Conservation (phyloP, 2,329 filamentous ascomycete genomes). For the Botrytis aclada region DNA sequence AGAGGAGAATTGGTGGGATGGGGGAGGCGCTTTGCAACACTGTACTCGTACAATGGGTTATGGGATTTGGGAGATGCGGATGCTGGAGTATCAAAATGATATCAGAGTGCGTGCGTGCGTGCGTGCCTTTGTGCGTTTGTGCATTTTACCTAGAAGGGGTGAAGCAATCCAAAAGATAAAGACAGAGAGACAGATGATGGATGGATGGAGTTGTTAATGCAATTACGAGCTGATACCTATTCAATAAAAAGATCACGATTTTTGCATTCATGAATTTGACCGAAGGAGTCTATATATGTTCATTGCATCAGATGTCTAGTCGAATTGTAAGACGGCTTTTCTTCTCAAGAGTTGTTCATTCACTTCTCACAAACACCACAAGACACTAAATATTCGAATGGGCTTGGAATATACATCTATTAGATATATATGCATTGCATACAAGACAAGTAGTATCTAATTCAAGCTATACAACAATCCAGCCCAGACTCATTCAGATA, state of each 20-base stretch:
- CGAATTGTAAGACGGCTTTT: neutral
- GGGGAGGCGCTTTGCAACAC: neutral
- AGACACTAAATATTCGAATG: neutral
- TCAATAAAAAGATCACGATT: neutral
- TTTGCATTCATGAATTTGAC: neutral
- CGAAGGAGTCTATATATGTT: neutral
- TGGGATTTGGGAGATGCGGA: neutral
- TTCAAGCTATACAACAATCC: neutral
- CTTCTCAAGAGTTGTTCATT: neutral
- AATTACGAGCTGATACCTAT: conserved; percentile 4
- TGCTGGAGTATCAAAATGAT: neutral
- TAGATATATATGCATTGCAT: neutral
- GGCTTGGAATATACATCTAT: neutral
- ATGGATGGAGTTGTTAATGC: neutral
- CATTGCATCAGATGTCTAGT: neutral
- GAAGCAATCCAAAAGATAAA: neutral
- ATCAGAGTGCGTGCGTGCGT: neutral
- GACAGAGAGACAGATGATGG: neutral
- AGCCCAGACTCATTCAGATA: neutral
- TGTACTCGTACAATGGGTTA: neutral
- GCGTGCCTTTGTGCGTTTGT: neutral
- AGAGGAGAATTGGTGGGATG: neutral
- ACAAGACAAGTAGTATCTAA: neutral
- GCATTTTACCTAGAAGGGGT: neutral
- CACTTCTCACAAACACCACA: neutral